Base-by-base conservation (phyloP, 306 rosid genomes). In the Vicia sativa region DNA sequence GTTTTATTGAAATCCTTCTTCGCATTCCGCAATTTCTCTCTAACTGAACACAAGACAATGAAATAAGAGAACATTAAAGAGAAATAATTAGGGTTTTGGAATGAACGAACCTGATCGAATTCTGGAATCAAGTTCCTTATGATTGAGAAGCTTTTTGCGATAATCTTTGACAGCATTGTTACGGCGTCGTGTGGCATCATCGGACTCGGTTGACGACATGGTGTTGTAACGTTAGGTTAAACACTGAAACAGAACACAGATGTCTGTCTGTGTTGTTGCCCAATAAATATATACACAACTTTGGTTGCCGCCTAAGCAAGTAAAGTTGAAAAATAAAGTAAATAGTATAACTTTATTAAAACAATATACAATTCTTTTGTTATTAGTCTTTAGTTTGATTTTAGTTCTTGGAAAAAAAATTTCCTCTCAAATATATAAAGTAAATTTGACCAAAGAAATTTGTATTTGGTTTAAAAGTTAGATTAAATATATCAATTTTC, bases 1-100 rank as follows among this genome's bases (percentile, higher is more conserved):
- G 95, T 84, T 74, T 86, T 91, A 67, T 68, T 69, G 72, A 82
- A 91, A 44, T 81, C 97, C 55, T 83, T 83, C 81, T 79, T 91
- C 1, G 91, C 70, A 59, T 21, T 65, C 70, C 86, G 79, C 74
- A 84, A 74, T 34, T 83, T 79, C 38, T 86, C 92, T 72, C 86
- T 67, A 55, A 76, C 97, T 91, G 92, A 39, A 8, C 2, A 38
- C 26, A 68, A 3, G 4, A 53, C 34, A 14, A 45, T 7, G 8
- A 34, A 34, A 34, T 7, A 34, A 18, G 26, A 15, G 9, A 46
- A 14, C 0, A 31, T 25, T 25, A 6, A 11, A 56, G 8, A 28
- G 43, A 31, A 56, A 26, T 21, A 50, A 50, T 50, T 59, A 15
- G 26, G 65, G 65, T 59, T 26, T 69, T 69, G 44, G 55, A n/a